Percentiles rank a stretch among this genome's conserved stretches.
Evolutionary conservation across 2,329 filamentous ascomycete species (phyloP).

Genomic region (Dothistroma septosporum): DNA sequence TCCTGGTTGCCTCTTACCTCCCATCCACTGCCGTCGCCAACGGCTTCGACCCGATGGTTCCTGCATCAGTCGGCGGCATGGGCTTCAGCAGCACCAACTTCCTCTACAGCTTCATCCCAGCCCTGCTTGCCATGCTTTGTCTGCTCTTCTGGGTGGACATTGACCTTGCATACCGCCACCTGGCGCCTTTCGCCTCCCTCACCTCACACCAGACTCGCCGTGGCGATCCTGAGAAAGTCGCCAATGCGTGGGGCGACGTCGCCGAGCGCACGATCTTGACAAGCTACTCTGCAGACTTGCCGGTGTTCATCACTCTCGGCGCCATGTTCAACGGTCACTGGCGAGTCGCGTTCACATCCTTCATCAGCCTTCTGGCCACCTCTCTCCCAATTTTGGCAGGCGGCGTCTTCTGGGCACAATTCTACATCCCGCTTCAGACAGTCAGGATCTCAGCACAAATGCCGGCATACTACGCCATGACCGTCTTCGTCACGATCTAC

Average conservation of each 20-base stretch:
- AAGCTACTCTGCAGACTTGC: slow-evolving; percentile 66
- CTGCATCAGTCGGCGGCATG: slow-evolving; percentile 38
- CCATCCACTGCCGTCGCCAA: slow-evolving; percentile 60
- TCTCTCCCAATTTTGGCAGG: slow-evolving; percentile 65
- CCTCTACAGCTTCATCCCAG: slow-evolving; percentile 73
- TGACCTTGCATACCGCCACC: slow-evolving; percentile 61
- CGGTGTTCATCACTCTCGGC: slow-evolving; percentile 55
- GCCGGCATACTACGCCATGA: slow-evolving; percentile 65
- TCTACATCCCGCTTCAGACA: slow-evolving; percentile 45
- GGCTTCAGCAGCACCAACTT: slow-evolving; percentile 87
- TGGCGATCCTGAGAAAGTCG: slow-evolving; percentile 20
- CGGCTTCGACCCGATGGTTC: slow-evolving; percentile 69
- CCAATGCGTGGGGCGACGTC: slow-evolving; percentile 4
- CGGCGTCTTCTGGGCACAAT: slow-evolving; percentile 70
- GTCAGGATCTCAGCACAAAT: slow-evolving; percentile 69
- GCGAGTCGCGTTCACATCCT: slow-evolving; percentile 59
- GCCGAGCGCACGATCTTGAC: slow-evolving; percentile 63
- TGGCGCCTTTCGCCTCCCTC: slow-evolving; percentile 67
- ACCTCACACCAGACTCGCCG: slow-evolving; percentile 30
- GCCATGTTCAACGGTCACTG: slow-evolving; percentile 61
- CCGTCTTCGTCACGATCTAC: slow-evolving; percentile 70
- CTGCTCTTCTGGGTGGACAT: slow-evolving; percentile 65
- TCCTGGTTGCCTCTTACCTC: slow-evolving; percentile 72
- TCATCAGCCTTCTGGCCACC: slow-evolving; percentile 57
- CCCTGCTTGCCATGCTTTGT: slow-evolving; percentile 61